A percentile compares a stretch with the other conserved stretches of the same genome.
Conservation (phyloP, 441 rosid genomes). For the Erodium chrysanthum region DNA sequence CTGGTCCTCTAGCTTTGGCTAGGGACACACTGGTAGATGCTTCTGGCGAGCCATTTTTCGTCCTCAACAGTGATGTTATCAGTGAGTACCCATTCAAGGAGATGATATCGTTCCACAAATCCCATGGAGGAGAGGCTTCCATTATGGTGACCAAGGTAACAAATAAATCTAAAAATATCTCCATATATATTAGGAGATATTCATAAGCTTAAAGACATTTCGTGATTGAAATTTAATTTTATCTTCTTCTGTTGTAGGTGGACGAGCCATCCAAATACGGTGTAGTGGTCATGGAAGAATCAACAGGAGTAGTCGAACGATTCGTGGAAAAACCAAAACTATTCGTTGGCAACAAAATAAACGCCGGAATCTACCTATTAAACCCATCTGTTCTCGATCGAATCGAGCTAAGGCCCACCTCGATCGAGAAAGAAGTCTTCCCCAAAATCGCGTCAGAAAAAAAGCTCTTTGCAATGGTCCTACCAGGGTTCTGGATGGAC, state of each 20-base stretch:
- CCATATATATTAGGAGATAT: too few relatives aligned
- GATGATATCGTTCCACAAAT: constrained; percentile 73
- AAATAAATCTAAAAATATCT: too few relatives aligned
- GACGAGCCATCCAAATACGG: constrained; percentile 98
- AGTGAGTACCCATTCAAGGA: constrained; percentile 80
- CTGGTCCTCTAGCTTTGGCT: constrained; percentile 95
- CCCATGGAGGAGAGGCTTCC: constrained; percentile 95
- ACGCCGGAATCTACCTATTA: constrained; percentile 83
- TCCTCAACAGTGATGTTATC: constrained; percentile 93
- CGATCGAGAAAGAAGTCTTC: constrained; percentile 90
- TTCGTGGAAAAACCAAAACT: constrained; percentile 87
- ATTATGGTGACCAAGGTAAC: constrained; percentile 97
- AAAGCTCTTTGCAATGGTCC: constrained; percentile 79
- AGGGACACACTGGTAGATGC: constrained; percentile 77
- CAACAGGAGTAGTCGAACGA: constrained; percentile 64
- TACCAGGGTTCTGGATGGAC: constrained; percentile 98
- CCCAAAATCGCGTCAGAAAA: constrained; percentile 72
- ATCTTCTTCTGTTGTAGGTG: constrained; percentile 33
- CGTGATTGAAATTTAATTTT: too few relatives aligned
- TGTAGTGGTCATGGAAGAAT: constrained; percentile 81
- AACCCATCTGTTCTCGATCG: constrained; percentile 79
- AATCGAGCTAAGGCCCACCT: constrained; percentile 80
- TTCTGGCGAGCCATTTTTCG: constrained; percentile 84
- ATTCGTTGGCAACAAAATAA: constrained; percentile 90
- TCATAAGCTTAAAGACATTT: too few relatives aligned